Evolutionary conservation across 768 basidiomycete genomes (phyloP).

Genomic region (Hygrocybe punicea): DNA sequence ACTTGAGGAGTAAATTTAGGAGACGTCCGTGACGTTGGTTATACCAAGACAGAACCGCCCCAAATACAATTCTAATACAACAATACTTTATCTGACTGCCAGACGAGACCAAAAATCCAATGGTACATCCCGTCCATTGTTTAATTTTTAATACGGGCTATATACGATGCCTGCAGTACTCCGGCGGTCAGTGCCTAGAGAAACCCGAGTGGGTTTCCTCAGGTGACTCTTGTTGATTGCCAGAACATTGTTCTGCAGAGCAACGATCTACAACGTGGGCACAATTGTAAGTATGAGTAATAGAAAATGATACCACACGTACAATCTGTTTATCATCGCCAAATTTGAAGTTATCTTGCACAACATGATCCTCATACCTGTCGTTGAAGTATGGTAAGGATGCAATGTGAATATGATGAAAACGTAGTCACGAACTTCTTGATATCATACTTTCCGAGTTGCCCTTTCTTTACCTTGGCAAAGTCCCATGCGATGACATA

Average conservation of each 20-base stretch:
- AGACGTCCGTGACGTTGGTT: too few relatives aligned
- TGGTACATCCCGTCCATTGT: not conserved
- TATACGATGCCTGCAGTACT: constrained; percentile 69
- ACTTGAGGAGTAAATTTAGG: too few relatives aligned
- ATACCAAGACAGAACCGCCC: not conserved
- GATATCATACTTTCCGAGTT: constrained; percentile 89
- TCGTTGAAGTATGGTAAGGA: not conserved
- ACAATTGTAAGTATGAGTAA: constrained; percentile 2
- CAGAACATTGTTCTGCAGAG: constrained; percentile 89
- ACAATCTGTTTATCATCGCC: constrained; percentile 97
- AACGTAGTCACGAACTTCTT: constrained; percentile 62
- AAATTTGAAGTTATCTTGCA: constrained; percentile 97
- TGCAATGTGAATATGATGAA: not conserved
- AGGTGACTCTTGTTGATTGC: constrained; percentile 92
- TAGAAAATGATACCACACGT: constrained; percentile 30
- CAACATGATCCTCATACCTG: constrained; percentile 71
- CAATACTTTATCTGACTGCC: not conserved
- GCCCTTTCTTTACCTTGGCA: constrained; percentile 88
- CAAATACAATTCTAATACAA: not conserved
- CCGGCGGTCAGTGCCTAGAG: constrained; percentile 48
- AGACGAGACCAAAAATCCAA: not conserved
- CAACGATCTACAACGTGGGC: constrained; percentile 72
- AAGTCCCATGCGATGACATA: constrained; percentile 98
- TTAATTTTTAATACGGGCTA: constrained; percentile 47
- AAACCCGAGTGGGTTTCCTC: constrained; percentile 74